Evolutionary conservation across 805 yeast genomes (phyloP).

Genomic region (Kuraishia cidri): DNA sequence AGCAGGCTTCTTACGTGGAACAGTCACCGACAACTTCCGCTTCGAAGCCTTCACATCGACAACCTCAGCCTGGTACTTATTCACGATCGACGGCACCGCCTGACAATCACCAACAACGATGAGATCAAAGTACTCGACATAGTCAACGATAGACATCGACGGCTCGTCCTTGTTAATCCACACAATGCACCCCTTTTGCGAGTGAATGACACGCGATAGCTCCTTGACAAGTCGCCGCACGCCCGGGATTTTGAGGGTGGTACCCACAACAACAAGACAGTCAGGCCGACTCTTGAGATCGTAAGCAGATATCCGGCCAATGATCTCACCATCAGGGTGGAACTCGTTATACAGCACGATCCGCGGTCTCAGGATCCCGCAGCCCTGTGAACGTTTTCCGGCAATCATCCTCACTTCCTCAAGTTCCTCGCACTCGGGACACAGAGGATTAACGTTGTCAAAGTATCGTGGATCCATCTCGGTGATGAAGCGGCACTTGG

Average conservation of each 20-base stretch:
- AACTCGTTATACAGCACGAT: conserved; percentile 65
- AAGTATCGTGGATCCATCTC: conserved; percentile 46
- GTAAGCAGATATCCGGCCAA: conserved; percentile 62
- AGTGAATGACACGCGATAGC: conserved; percentile 46
- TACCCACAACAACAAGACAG: conserved; percentile 74
- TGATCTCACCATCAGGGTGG: conserved; percentile 84
- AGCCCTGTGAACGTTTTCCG: conserved; percentile 57
- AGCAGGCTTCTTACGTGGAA: too few relatives aligned
- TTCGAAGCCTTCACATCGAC: too few relatives aligned
- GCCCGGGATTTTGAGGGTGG: conserved; percentile 76
- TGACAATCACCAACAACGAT: conserved; percentile 64
- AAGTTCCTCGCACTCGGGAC: conserved; percentile 57
- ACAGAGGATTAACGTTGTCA: conserved; percentile 23
- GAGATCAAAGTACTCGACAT: conserved; percentile 45
- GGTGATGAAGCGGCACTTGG: conserved; percentile 59
- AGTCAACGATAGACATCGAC: conserved; percentile 34
- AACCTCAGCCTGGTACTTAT: conserved; percentile 2
- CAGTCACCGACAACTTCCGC: too few relatives aligned
- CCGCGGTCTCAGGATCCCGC: conserved; percentile 56
- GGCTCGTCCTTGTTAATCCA: conserved; percentile 58
- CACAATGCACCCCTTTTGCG: conserved; percentile 47
- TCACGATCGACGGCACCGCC: conserved; percentile 24
- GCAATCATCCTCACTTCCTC: conserved; percentile 47
- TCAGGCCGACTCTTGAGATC: conserved; percentile 67
- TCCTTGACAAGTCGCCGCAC: conserved; percentile 54